Evolutionary conservation across 306 rosid genomes (phyloP).

Genomic region (Vigna angularis): DNA sequence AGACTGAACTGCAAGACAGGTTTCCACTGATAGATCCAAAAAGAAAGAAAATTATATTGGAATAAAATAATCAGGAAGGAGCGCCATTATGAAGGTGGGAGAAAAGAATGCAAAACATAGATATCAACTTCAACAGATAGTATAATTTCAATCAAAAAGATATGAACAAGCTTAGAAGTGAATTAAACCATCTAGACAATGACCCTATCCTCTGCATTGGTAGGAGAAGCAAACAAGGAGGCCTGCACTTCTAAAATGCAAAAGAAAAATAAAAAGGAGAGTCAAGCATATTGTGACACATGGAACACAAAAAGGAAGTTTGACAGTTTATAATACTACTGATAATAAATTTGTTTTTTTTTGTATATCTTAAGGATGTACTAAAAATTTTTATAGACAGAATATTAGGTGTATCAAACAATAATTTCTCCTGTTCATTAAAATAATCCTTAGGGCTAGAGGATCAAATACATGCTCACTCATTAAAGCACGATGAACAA

Average conservation of each 20-base stretch:
- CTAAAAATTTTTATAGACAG: background rate
- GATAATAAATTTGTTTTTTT: background rate
- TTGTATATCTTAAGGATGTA: background rate
- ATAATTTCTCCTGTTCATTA: background rate
- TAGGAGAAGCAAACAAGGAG: no score
- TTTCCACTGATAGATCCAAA: background rate
- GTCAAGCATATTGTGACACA: no score
- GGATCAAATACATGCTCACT: background rate
- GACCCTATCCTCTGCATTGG: no score
- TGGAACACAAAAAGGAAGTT: no score
- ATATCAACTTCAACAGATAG: slow-evolving; percentile 6
- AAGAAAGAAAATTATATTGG: background rate
- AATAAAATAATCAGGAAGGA: slow-evolving; percentile 12
- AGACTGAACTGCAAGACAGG: slow-evolving; percentile 27
- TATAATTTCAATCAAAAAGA: slow-evolving; percentile 5
- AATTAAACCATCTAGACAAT: background rate
- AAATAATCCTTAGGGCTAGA: background rate
- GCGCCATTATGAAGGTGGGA: background rate
- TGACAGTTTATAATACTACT: no score
- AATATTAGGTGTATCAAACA: background rate
- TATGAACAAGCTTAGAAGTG: slow-evolving; percentile 15
- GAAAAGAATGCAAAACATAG: slow-evolving; percentile 17
- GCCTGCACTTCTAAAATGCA: no score
- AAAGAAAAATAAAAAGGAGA: no score
- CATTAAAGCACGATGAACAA: background rate